Conservation (phyloP, 1,284 basidiomycete species). For the Marasmius oreades region DNA sequence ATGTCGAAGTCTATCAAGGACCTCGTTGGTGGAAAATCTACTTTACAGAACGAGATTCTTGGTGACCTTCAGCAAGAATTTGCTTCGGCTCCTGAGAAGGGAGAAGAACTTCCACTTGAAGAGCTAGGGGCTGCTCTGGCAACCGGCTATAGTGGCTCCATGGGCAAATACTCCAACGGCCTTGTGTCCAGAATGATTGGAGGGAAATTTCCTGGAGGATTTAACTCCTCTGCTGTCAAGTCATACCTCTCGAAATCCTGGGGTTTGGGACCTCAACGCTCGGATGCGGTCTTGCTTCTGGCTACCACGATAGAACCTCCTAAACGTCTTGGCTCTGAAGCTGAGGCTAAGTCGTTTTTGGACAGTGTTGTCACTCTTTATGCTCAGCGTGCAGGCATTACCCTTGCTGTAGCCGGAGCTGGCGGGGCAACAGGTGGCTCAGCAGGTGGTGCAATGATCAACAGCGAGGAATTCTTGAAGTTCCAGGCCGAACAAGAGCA, state of each 20-base stretch:
- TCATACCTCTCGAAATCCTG: conserved; percentile 85
- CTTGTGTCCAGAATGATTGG: conserved; percentile 91
- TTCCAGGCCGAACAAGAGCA: conserved; percentile 93
- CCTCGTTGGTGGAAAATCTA: conserved; percentile 97
- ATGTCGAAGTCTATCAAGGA: conserved; percentile 98
- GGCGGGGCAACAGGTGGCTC: conserved; percentile 60
- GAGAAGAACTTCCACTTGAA: conserved; percentile 93
- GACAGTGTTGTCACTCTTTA: conserved; percentile 85
- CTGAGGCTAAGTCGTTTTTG: conserved; percentile 92
- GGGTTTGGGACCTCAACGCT: conserved; percentile 88
- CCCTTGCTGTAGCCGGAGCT: conserved; percentile 67
- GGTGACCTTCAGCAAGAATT: conserved; percentile 93
- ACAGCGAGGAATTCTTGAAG: conserved; percentile 97
- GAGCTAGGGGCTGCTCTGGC: conserved; percentile 89
- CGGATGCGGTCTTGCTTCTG: conserved; percentile 89
- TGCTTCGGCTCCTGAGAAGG: conserved; percentile 92
- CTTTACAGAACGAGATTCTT: conserved; percentile 94
- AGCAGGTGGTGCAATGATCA: conserved; percentile 82
- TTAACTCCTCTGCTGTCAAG: conserved; percentile 95
- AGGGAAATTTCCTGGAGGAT: conserved; percentile 98
- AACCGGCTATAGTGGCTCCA: conserved; percentile 78
- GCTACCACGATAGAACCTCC: conserved; percentile 91
- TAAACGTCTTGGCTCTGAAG: conserved; percentile 90
- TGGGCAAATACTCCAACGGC: conserved; percentile 95
- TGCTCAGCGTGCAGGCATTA: conserved; percentile 84